These are phyloP conservation scores for Trichoderma asperelloides DNA, from an alignment of 495 filamentous ascomycete genomes.

Conservation along the genomic window DNA sequence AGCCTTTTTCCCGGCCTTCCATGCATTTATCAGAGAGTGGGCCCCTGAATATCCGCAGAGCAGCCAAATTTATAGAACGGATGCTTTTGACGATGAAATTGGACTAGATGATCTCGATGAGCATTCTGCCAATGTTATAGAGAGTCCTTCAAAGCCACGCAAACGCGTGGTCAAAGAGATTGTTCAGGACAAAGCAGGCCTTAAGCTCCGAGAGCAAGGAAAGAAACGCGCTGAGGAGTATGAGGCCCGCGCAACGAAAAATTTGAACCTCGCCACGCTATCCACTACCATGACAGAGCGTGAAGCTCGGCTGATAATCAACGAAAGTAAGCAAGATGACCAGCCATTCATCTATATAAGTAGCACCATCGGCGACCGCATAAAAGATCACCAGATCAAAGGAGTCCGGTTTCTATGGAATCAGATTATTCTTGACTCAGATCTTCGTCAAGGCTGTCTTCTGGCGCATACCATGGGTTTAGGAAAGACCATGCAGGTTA, in stretches of 20 bases:
- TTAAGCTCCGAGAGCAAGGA: constrained; percentile 37
- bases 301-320: constrained; percentile 53
- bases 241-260: constrained; percentile 36
- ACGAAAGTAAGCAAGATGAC: constrained; percentile 54
- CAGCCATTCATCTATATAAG: constrained; percentile 44
- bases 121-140: neutral
- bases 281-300: constrained; percentile 33
- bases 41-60: neutral
- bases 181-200: constrained; percentile 37
- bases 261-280: constrained; percentile 34
- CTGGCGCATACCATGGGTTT: constrained; percentile 91
- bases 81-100: constrained; percentile 10
- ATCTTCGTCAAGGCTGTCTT: constrained; percentile 60
- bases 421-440: constrained; percentile 51
- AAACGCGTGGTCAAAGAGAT: constrained; percentile 32
- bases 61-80: constrained; percentile 6
- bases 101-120: constrained; percentile 14
- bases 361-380: constrained; percentile 34
- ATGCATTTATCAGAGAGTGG: neutral
- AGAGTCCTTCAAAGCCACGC: constrained; percentile 28
- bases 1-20: neutral
- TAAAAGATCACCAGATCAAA: constrained; percentile 49
- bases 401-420: constrained; percentile 90
- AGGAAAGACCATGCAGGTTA: constrained; percentile 88
- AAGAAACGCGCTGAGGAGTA: constrained; percentile 35